These are phyloP conservation scores for Balakata baccata DNA, from an alignment of 345 rosid genomes.

Conservation along the genomic window DNA sequence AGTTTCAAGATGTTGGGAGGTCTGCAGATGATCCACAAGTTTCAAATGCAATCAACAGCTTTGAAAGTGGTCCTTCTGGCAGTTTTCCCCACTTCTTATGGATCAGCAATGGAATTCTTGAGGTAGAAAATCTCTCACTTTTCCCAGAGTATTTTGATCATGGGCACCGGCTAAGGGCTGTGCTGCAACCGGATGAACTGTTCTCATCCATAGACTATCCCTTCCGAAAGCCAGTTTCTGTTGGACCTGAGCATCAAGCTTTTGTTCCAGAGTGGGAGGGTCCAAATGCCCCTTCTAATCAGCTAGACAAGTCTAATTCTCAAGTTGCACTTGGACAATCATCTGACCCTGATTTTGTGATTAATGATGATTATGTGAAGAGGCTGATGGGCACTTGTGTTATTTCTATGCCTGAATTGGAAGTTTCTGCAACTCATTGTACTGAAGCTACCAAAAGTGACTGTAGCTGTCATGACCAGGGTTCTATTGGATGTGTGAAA, in stretches of 20 bases:
- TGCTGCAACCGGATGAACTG: slow-evolving; percentile 34
- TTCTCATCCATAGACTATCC: slow-evolving; percentile 35
- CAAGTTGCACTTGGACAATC: slow-evolving; percentile 13
- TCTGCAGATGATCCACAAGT: slow-evolving; percentile 13
- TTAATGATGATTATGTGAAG: slow-evolving; percentile 24
- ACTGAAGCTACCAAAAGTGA: slow-evolving; percentile 30
- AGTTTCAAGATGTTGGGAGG: slow-evolving; percentile 25
- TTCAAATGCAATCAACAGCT: slow-evolving; percentile 13
- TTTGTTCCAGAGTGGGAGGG: slow-evolving; percentile 47
- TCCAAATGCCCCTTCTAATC: not conserved
- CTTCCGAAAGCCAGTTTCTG: slow-evolving; percentile 39
- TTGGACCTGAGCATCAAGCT: slow-evolving; percentile 63
- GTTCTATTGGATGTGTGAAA: slow-evolving; percentile 52
- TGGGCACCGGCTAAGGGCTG: slow-evolving; percentile 25
- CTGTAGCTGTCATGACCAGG: slow-evolving; percentile 56
- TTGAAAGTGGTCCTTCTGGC: slow-evolving; percentile 19
- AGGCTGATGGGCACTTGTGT: slow-evolving; percentile 51
- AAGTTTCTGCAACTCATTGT: slow-evolving; percentile 23
- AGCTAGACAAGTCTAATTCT: not conserved
- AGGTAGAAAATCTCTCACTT: slow-evolving; percentile 34
- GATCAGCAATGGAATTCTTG: slow-evolving; percentile 30
- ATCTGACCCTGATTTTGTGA: not conserved
- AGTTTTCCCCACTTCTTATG: slow-evolving; percentile 30
- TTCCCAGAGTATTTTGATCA: slow-evolving; percentile 48
- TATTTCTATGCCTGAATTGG: slow-evolving; percentile 50